A percentile compares a stretch with the other conserved stretches of the same genome.
Conservation (phyloP, 139 green algal species). For the Nannochloris sp. region DNA sequence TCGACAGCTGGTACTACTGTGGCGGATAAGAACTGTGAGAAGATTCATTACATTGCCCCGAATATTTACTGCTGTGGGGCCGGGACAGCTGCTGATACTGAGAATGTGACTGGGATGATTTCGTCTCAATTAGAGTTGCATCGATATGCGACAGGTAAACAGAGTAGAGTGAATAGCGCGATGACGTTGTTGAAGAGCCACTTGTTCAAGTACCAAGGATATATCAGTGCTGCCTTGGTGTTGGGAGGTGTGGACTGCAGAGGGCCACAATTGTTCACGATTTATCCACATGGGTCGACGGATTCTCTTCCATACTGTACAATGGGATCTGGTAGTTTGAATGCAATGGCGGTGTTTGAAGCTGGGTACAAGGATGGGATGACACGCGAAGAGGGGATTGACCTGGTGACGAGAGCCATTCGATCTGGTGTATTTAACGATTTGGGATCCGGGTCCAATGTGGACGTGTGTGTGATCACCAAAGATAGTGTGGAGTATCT, state of each 20-base stretch:
- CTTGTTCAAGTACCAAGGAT: constrained; percentile 95
- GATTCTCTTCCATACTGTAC: constrained; percentile 91
- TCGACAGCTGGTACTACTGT: constrained; percentile 91
- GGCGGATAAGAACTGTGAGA: constrained; percentile 99
- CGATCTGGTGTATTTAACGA: constrained; percentile 91
- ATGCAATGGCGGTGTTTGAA: constrained; percentile 98
- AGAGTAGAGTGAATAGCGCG: constrained; percentile 80
- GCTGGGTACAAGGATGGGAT: constrained; percentile 91
- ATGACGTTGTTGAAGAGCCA: constrained; percentile 95
- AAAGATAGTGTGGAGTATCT: constrained; percentile 79
- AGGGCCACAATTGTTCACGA: constrained; percentile 92
- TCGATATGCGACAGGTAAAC: constrained; percentile 67
- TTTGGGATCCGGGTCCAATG: constrained; percentile 91
- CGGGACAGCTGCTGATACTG: constrained; percentile 93
- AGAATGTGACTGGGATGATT: constrained; percentile 96
- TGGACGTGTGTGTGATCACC: constrained; percentile 95
- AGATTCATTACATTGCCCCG: constrained; percentile 96
- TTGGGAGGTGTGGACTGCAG: constrained; percentile 89
- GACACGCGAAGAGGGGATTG: constrained; percentile 70
- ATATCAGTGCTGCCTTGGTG: constrained; percentile 90
- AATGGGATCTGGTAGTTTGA: constrained; percentile 93
- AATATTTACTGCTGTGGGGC: constrained; percentile 99
- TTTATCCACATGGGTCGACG: constrained; percentile 96
- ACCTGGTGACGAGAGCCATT: constrained; percentile 68
- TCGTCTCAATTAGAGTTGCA: constrained; percentile 84